phyloP scores from a whole-genome alignment of 2,329 filamentous ascomycete species.

The Cladosporium sp. region DNA sequence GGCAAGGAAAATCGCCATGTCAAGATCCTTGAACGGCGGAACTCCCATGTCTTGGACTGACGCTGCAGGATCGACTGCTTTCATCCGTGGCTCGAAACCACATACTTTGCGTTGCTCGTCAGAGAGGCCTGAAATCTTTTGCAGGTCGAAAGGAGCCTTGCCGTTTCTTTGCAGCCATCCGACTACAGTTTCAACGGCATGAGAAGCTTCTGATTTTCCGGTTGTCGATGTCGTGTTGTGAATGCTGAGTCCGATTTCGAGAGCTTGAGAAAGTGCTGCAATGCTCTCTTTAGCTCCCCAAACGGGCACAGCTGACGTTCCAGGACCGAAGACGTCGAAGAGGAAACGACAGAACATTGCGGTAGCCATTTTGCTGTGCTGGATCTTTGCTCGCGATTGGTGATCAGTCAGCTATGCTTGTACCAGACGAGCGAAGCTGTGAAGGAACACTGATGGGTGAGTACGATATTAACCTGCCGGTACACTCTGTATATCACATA shows the following conservation, averaged over 20 bases:
- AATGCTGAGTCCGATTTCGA: background rate
- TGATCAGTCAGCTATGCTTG: background rate
- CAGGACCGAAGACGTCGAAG: background rate
- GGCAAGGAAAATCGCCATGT: constrained; percentile 11
- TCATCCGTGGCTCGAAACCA: background rate
- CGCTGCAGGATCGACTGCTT: background rate
- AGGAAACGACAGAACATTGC: background rate
- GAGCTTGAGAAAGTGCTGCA: background rate
- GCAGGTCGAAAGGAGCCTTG: background rate
- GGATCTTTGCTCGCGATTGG: background rate
- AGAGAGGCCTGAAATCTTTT: background rate
- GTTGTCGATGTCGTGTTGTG: background rate
- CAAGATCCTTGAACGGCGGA: constrained; percentile 15
- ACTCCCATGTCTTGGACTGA: background rate
- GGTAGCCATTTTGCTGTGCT: background rate
- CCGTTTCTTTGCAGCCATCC: background rate
- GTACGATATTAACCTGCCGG: background rate
- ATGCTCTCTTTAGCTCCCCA: background rate
- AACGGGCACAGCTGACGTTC: background rate
- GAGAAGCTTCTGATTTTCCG: background rate
- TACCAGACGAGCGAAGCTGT: background rate
- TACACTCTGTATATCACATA: background rate
- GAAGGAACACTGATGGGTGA: background rate
- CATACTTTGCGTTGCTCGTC: background rate
- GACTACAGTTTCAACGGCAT: background rate